These are phyloP conservation scores for Discostella stelligeroides DNA, from an alignment of 108 stramenopile genomes.

Conservation along the genomic window DNA sequence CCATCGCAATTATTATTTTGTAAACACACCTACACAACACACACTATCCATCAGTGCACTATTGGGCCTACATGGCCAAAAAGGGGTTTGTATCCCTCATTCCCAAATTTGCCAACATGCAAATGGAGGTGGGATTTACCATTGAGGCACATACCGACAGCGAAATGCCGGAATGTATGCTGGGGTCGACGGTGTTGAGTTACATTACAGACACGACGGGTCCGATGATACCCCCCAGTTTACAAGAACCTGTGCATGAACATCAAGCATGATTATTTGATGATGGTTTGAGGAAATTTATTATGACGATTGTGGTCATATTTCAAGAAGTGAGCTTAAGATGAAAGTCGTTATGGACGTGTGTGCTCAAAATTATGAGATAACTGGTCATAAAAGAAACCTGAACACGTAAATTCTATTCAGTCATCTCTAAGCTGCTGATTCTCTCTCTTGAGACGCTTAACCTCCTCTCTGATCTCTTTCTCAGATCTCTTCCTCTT, in stretches of 20 bases:
- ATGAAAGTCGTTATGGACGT: no score
- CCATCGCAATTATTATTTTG: neutral
- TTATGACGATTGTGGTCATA: no score
- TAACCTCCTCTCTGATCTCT: no score
- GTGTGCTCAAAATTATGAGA: no score
- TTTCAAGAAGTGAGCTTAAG: no score
- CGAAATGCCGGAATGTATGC: conserved; percentile 71
- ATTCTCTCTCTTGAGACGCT: no score
- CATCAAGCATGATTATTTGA: conserved; percentile 34
- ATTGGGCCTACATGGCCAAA: conserved; percentile 66
- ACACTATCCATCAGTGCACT: conserved; percentile 50
- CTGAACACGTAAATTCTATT: no score
- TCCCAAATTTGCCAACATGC: conserved; percentile 59
- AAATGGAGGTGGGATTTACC: conserved; percentile 67
- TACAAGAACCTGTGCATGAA: conserved; percentile 53
- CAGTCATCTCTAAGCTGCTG: no score
- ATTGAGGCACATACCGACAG: conserved; percentile 62
- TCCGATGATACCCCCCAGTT: conserved; percentile 36
- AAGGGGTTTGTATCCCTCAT: conserved; percentile 63
- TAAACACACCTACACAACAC: neutral
- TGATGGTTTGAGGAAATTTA: no score
- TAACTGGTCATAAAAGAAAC: no score
- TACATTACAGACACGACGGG: conserved; percentile 44
- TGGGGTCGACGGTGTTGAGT: conserved; percentile 51
- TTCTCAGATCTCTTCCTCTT: no score